These are phyloP conservation scores for Stagonosporopsis chrysanthemi DNA, from an alignment of 2,329 filamentous ascomycete species.

Conservation along the genomic window DNA sequence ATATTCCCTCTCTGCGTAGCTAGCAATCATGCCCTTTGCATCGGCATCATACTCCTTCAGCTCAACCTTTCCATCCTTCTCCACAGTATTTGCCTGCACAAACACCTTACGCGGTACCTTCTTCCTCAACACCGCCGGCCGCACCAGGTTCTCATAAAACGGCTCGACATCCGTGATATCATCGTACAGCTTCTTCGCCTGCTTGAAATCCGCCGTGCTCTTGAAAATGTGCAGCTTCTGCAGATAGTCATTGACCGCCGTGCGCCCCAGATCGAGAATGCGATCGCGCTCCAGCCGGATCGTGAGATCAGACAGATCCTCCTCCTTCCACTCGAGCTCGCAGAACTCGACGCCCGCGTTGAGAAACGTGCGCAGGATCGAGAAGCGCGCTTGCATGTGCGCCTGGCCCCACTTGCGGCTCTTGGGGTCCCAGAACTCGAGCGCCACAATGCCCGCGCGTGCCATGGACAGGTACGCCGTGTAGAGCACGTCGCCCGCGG, in stretches of 20 bases:
- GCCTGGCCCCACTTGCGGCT: slow-evolving; percentile 86
- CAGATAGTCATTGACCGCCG: slow-evolving; percentile 83
- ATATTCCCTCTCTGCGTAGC: slow-evolving; percentile 48
- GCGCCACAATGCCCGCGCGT: slow-evolving; percentile 82
- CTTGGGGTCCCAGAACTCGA: slow-evolving; percentile 96
- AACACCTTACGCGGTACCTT: slow-evolving; percentile 90
- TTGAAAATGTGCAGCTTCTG: slow-evolving; percentile 95
- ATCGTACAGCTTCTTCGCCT: slow-evolving; percentile 80
- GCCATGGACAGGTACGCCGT: slow-evolving; percentile 93
- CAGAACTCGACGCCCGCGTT: slow-evolving; percentile 88
- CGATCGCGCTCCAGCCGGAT: slow-evolving; percentile 86
- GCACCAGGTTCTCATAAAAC: slow-evolving; percentile 83
- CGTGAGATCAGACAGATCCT: slow-evolving; percentile 80
- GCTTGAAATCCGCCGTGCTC: slow-evolving; percentile 81
- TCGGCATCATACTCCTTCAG: slow-evolving; percentile 88
- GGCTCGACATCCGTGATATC: slow-evolving; percentile 84
- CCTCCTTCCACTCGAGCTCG: slow-evolving; percentile 75
- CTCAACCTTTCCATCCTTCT: slow-evolving; percentile 59
- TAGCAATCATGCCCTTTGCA: slow-evolving; percentile 71
- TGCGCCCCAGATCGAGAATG: slow-evolving; percentile 82
- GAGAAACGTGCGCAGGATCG: slow-evolving; percentile 84
- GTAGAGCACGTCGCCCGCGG: slow-evolving; percentile 88
- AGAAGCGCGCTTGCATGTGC: slow-evolving; percentile 90
- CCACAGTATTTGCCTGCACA: slow-evolving; percentile 89
- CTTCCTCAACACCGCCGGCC: slow-evolving; percentile 76